These are phyloP conservation scores for Penicillium canariense DNA, from an alignment of 495 filamentous ascomycete genomes.

Conservation along the genomic window DNA sequence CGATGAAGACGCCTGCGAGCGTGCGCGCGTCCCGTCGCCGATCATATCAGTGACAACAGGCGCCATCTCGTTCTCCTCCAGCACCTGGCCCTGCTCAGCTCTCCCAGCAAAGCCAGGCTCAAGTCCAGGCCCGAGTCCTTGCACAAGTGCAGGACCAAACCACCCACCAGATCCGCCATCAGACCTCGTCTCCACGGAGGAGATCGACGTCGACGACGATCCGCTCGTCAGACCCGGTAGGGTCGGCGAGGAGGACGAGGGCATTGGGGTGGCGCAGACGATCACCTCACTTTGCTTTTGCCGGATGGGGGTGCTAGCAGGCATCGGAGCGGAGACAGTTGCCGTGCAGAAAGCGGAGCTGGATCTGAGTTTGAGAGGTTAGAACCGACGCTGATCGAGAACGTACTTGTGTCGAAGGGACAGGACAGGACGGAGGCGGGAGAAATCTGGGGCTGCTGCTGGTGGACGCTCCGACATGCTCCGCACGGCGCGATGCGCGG, in stretches of 20 bases:
- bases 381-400: background rate
- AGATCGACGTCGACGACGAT: slow-evolving; percentile 22
- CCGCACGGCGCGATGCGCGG: slow-evolving; percentile 13
- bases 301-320: slow-evolving; percentile 3
- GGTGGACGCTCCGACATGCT: slow-evolving; percentile 28
- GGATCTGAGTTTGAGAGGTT: background rate
- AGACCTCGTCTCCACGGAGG: slow-evolving; percentile 22
- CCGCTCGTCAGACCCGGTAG: slow-evolving; percentile 23
- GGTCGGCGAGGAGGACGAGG: slow-evolving; percentile 16
- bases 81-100: slow-evolving; percentile 11
- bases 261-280: slow-evolving; percentile 13
- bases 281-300: slow-evolving; percentile 17
- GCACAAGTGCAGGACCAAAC: background rate
- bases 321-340: background rate
- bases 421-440: background rate
- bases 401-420: background rate
- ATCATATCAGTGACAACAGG: slow-evolving; percentile 15
- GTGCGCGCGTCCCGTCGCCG: background rate
- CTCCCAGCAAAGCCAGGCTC: background rate
- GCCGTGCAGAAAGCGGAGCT: background rate
- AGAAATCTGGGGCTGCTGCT: slow-evolving; percentile 4
- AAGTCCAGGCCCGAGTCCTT: background rate
- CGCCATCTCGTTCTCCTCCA: slow-evolving; percentile 27
- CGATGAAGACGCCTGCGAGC: slow-evolving; percentile 20
- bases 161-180: background rate